Evolutionary conservation across 2,329 filamentous ascomycete species (phyloP).

Genomic region (Fonsecaea erecta): DNA sequence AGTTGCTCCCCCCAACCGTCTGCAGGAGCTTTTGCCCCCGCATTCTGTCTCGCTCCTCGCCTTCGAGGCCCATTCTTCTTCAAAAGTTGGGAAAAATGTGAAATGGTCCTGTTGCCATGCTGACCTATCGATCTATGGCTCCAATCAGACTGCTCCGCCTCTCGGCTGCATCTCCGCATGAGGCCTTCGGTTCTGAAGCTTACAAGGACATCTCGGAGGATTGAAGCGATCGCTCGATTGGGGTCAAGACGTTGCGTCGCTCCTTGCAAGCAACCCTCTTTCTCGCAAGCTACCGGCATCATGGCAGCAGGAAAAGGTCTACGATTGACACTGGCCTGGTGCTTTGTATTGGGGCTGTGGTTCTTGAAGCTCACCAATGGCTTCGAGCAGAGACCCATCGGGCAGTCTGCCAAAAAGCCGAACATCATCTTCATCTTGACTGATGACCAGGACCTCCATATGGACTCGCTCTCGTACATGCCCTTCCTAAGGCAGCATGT

Average conservation of each 20-base stretch:
- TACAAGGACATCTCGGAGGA: background rate
- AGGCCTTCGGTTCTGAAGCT: background rate
- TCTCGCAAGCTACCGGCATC: background rate
- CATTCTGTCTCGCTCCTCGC: conserved; percentile 13
- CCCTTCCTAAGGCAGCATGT: conserved; percentile 62
- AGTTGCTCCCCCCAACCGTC: background rate
- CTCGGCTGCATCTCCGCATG: background rate
- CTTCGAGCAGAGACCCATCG: background rate
- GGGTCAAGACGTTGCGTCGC: background rate
- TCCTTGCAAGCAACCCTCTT: background rate
- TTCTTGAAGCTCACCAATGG: background rate
- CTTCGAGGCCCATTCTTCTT: background rate
- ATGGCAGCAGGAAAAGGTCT: background rate
- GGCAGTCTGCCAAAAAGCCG: conserved; percentile 37
- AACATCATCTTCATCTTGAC: conserved; percentile 72
- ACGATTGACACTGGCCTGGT: background rate
- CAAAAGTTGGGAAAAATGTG: background rate
- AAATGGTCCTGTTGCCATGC: conserved; percentile 12
- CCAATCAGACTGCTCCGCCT: background rate
- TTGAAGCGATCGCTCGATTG: background rate
- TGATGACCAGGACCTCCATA: conserved; percentile 68
- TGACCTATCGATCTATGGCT: background rate
- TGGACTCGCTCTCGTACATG: conserved; percentile 67
- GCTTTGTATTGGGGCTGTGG: background rate
- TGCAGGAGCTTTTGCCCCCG: conserved; percentile 5